phyloP scores from a whole-genome alignment of 306 rosid genomes.

The Rosa rugosa region DNA sequence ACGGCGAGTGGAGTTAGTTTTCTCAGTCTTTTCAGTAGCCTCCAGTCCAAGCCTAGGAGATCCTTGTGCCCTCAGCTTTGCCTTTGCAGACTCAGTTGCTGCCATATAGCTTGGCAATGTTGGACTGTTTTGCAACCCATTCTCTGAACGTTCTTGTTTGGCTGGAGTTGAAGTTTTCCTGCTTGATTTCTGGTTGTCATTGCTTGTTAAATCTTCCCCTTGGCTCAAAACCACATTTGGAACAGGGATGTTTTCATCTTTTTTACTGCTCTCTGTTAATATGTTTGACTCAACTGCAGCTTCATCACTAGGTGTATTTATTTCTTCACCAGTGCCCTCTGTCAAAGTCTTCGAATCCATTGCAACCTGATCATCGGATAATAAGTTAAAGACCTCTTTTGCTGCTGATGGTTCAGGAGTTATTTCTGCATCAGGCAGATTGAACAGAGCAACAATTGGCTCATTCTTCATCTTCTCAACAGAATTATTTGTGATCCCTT shows the following conservation, averaged over 20 bases:
- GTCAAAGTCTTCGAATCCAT: slow-evolving; percentile 46
- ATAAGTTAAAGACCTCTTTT: slow-evolving; percentile 42
- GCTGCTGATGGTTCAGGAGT: slow-evolving; percentile 42
- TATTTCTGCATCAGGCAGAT: slow-evolving; percentile 50
- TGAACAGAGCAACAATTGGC: slow-evolving; percentile 27
- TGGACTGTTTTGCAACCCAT: slow-evolving; percentile 71
- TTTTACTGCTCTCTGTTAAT: slow-evolving; percentile 43
- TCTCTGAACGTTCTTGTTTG: slow-evolving; percentile 78
- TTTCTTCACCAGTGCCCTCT: slow-evolving; percentile 56
- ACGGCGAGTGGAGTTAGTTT: slow-evolving; percentile 56
- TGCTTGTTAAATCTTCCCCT: slow-evolving; percentile 60
- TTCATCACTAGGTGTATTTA: slow-evolving; percentile 41
- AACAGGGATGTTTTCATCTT: slow-evolving; percentile 47
- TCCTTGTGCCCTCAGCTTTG: slow-evolving; percentile 94
- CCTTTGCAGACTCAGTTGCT: slow-evolving; percentile 97
- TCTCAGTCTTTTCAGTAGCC: slow-evolving; percentile 55
- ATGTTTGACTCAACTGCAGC: slow-evolving; percentile 39
- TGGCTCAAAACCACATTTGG: slow-evolving; percentile 58
- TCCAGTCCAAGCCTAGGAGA: slow-evolving; percentile 84
- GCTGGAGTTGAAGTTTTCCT: slow-evolving; percentile 54
- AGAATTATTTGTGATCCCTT: slow-evolving; percentile 32
- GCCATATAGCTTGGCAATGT: slow-evolving; percentile 93
- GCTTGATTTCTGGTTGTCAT: slow-evolving; percentile 70
- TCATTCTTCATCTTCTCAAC: slow-evolving; percentile 58
- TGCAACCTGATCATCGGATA: slow-evolving; percentile 35